Conservation (phyloP, 495 filamentous ascomycete genomes). For the Trichoderma asperelloides region DNA sequence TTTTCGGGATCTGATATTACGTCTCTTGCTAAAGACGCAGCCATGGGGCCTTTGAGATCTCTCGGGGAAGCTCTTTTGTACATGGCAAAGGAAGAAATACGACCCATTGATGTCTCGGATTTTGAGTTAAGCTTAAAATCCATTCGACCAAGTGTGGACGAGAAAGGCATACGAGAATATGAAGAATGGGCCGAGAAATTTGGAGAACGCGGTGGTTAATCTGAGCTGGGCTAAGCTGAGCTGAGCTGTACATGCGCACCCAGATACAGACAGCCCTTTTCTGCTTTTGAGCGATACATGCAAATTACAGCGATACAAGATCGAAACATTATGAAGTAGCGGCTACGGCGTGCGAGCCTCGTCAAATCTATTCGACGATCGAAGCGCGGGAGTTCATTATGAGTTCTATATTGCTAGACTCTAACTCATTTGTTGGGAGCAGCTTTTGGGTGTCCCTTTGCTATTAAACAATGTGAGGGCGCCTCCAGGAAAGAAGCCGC, state of each 20-base stretch:
- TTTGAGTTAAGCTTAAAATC: conserved; percentile 77
- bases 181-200: conserved; percentile 93
- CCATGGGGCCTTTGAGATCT: conserved; percentile 91
- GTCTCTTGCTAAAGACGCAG: conserved; percentile 92
- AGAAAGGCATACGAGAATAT: conserved; percentile 71
- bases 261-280: background rate
- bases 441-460: background rate
- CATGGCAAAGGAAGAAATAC: conserved; percentile 89
- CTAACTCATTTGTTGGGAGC: background rate
- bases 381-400: background rate
- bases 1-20: conserved; percentile 98
- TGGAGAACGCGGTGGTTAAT: conserved; percentile 78
- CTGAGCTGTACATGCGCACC: background rate
- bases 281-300: background rate
- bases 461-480: background rate
- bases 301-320: background rate
- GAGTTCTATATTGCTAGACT: background rate
- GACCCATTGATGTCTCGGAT: conserved; percentile 73
- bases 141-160: conserved; percentile 86
- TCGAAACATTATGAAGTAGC: background rate
- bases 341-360: background rate
- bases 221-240: background rate
- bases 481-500: background rate
- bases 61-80: conserved; percentile 83
- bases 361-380: background rate